phyloP scores from a whole-genome alignment of 140 eudicot genomes.

The Cichorium intybus region DNA sequence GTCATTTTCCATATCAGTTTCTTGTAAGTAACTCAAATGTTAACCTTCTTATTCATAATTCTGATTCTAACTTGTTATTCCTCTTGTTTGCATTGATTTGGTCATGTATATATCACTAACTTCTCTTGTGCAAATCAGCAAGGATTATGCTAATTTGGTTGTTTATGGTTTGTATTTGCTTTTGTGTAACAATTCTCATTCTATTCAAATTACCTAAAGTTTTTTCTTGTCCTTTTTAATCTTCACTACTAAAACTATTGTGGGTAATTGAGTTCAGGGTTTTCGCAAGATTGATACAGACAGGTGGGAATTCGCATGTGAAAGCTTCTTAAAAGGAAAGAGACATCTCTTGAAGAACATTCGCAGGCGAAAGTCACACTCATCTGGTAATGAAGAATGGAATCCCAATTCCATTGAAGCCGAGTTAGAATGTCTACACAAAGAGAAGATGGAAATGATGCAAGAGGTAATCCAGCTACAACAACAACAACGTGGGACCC shows the following conservation, averaged over 20 bases:
- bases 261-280: slow-evolving; percentile 54
- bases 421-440: slow-evolving; percentile 59
- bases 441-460: slow-evolving; percentile 67
- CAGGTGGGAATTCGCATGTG: slow-evolving; percentile 86
- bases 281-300: slow-evolving; percentile 87
- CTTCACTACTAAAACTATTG: slow-evolving; percentile 6
- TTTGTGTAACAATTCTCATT: not conserved
- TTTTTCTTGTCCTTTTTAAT: not conserved
- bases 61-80: not conserved
- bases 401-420: slow-evolving; percentile 33
- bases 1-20: not conserved
- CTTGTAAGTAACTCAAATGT: not conserved
- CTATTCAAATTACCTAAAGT: not conserved
- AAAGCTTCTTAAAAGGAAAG: slow-evolving; percentile 66
- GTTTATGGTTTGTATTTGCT: slow-evolving; percentile 4
- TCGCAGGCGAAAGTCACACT: slow-evolving; percentile 61
- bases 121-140: no score
- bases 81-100: not conserved
- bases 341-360: slow-evolving; percentile 76
- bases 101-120: slow-evolving; percentile 1
- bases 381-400: slow-evolving; percentile 33
- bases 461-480: slow-evolving; percentile 65
- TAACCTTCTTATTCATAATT: no score
- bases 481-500: slow-evolving; percentile 61
- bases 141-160: no score